phyloP scores from a whole-genome alignment of 2,329 filamentous ascomycete species.

The Aspergillus floridensis region DNA sequence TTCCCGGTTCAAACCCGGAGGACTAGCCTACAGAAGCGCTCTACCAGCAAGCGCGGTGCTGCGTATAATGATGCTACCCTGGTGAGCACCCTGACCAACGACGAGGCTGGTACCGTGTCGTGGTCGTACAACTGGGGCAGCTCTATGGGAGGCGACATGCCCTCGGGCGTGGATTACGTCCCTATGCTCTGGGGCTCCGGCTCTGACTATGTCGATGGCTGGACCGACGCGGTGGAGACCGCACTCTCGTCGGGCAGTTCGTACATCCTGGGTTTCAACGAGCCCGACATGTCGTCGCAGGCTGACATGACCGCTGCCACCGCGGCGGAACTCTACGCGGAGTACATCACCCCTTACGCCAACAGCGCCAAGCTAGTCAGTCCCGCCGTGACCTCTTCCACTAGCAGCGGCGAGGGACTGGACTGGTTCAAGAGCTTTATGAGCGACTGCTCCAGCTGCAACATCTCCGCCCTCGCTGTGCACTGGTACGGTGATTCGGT shows the following conservation, averaged over 20 bases:
- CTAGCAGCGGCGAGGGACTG: background rate
- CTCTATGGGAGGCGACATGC: background rate
- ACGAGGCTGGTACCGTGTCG: background rate
- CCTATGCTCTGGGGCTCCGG: background rate
- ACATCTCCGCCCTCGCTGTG: constrained; percentile 1
- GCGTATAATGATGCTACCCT: constrained; percentile 1
- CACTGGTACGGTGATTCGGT: constrained; percentile 2
- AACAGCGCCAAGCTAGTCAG: constrained; percentile 1
- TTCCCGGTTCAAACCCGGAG: too few species aligned
- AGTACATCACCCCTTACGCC: constrained; percentile 2
- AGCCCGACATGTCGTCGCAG: constrained; percentile 1
- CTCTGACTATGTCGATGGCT: background rate
- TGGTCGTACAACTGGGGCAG: constrained; percentile 5
- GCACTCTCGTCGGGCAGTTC: background rate
- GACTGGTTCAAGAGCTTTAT: constrained; percentile 4
- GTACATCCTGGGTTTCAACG: constrained; percentile 2
- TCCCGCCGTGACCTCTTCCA: constrained; percentile 1
- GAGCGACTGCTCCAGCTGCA: constrained; percentile 1
- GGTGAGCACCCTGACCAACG: background rate
- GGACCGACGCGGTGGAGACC: background rate
- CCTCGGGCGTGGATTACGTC: background rate
- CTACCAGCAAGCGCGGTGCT: background rate
- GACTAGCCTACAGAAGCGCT: too few species aligned
- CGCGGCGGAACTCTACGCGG: background rate
- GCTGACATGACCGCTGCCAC: constrained; percentile 1